A percentile compares a stretch with the other conserved stretches of the same genome.
These are phyloP conservation scores for Yarrowia bubula DNA, from an alignment of 805 yeast genomes.

Conservation along the genomic window DNA sequence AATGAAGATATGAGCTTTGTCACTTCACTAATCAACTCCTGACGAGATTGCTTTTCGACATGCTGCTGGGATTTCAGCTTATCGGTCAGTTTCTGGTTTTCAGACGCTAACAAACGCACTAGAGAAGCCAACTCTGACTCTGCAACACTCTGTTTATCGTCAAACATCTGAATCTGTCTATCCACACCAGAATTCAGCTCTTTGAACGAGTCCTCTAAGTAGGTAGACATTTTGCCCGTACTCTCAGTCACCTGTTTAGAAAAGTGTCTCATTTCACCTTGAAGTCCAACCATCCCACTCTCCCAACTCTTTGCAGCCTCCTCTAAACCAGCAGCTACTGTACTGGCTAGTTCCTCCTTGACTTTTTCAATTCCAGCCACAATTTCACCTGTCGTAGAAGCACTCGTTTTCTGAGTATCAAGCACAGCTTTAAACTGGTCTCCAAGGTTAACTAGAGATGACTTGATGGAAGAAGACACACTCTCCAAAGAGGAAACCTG, in stretches of 20 bases:
- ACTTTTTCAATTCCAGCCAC: constrained; percentile 22
- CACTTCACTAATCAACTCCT: neutral
- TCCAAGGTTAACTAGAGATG: neutral
- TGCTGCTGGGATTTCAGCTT: constrained; percentile 1
- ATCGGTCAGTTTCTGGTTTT: neutral
- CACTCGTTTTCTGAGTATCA: constrained; percentile 11
- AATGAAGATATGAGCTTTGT: neutral
- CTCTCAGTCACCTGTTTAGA: neutral
- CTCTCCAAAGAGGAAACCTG: constrained; percentile 6
- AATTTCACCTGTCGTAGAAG: constrained; percentile 8
- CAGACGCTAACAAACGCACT: constrained; percentile 1
- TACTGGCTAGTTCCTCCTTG: constrained; percentile 13
- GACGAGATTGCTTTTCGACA: constrained; percentile 5
- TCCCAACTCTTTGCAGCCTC: constrained; percentile 11
- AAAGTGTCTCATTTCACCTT: neutral
- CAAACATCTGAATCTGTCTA: neutral
- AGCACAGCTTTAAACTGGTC: constrained; percentile 3
- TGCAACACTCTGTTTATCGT: constrained; percentile 3
- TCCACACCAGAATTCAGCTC: neutral
- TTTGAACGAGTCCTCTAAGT: neutral
- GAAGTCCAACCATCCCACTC: neutral
- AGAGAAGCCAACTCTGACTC: constrained; percentile 10
- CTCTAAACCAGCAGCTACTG: constrained; percentile 9
- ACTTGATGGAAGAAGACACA: constrained; percentile 1
- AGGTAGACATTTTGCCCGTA: neutral